Percentiles rank a stretch among this genome's conserved stretches.
Evolutionary conservation across 805 yeast species (phyloP).

Genomic region (Metschnikowia bowlesiae): DNA sequence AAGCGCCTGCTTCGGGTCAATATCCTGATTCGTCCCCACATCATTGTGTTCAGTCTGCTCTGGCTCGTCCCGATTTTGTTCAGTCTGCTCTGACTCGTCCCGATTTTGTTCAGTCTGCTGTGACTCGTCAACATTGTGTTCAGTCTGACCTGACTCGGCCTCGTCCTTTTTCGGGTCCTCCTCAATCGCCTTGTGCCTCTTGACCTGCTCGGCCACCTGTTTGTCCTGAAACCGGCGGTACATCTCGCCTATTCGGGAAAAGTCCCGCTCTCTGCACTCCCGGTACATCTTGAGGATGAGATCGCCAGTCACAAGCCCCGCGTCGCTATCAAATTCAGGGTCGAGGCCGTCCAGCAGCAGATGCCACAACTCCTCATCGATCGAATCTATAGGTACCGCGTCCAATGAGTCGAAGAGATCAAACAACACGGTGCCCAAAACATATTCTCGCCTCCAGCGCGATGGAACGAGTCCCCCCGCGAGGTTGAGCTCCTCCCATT

Average conservation of each 20-base stretch:
- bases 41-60: no score
- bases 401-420: conserved; percentile 63
- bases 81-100: no score
- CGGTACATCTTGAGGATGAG: conserved; percentile 62
- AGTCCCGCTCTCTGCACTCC: conserved; percentile 54
- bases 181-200: conserved; percentile 40
- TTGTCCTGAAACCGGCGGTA: conserved; percentile 58
- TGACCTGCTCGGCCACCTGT: conserved; percentile 33
- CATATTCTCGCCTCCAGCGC: conserved; percentile 92
- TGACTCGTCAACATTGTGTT: conserved; percentile 21
- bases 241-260: conserved; percentile 50
- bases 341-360: conserved; percentile 97
- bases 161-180: conserved; percentile 54
- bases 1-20: conserved; percentile 31
- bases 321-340: conserved; percentile 80
- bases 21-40: conserved; percentile 16
- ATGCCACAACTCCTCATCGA: conserved; percentile 80
- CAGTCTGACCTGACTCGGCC: conserved; percentile 40
- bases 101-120: no score
- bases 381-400: conserved; percentile 67
- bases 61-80: no score
- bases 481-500: conserved; percentile 82
- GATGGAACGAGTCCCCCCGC: conserved; percentile 99
- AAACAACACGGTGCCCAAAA: conserved; percentile 64
- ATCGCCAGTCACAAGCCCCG: conserved; percentile 71